Base-by-base conservation (phyloP, 345 rosid species). In the Moricandia arvensis region DNA sequence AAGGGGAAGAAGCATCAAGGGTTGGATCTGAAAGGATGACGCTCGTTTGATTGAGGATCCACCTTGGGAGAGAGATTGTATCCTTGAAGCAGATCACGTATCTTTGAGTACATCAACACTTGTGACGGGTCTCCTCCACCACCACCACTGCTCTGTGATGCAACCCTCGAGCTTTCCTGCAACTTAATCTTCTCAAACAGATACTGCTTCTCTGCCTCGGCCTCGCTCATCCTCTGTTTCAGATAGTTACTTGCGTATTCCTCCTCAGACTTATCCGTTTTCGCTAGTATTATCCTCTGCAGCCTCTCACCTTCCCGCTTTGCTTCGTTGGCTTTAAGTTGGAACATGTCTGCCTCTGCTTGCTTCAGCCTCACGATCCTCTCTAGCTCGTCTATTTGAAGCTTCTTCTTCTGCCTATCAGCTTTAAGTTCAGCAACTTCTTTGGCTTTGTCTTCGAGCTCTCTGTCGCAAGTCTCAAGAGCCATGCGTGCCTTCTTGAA, bases 291-390 rank as follows among this genome's bases (percentile, higher is more conserved):
- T 49, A 94, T 90, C 81, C 96, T 86, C 76, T 91, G 91, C 79
- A 91, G 81, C 82, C 90, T 85, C 73, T 91, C 98, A 2, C 91
- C 95, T 55, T 94, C 97, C 54, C 89, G 88, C 75, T 90, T 94
- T 18, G 98, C 98, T 76, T 89, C 97, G 60, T 86, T 86, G 63
- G 99, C 99, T 81, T 92, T 92, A 13, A 87, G 86, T 83, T 95
- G 98, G 86, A 90, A 95, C 99, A 95, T 95, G 62, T 95, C 97
- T 2, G 99, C 97, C 80, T 92, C 99, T 3, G 97, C 97, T 79
- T 87, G 91, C 77, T 92, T 95, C 16, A 92, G 96, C 80, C 99
- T 89, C 79, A 90, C 94, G 10, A 95, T 92, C 76, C 82, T 88
- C 81, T 95, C 98, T 2, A 90, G 87, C 82, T 95, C 97, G 43